phyloP scores from a whole-genome alignment of 305 asterid genomes.

The Striga hermonthica region DNA sequence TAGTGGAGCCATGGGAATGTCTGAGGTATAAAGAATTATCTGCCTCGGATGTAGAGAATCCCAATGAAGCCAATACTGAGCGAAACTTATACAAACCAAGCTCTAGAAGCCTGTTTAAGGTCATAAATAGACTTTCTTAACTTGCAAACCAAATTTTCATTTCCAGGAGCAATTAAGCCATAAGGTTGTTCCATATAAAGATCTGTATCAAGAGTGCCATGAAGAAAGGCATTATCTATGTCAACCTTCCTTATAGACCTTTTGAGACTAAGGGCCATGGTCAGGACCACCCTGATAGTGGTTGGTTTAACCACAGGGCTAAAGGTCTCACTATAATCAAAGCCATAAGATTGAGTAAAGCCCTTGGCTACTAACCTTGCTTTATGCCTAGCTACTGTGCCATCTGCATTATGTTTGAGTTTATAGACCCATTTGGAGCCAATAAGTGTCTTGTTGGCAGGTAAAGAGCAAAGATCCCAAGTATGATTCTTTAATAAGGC shows the following conservation, averaged over 20 bases:
- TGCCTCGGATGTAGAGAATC: no score
- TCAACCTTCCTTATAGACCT: not conserved
- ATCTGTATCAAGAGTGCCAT: not conserved
- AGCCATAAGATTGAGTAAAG: not conserved
- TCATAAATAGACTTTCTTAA: no score
- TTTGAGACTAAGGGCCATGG: not conserved
- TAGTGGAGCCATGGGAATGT: no score
- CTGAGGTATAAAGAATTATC: no score
- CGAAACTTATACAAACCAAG: no score
- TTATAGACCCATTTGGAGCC: not conserved
- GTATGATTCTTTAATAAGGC: not conserved
- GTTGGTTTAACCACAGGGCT: not conserved
- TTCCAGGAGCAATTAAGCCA: no score
- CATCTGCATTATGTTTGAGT: not conserved
- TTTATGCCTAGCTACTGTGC: not conserved
- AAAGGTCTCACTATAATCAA: not conserved
- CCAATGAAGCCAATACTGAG: no score
- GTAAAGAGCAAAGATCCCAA: not conserved
- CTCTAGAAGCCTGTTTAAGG: no score
- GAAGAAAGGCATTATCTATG: no score
- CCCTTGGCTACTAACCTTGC: not conserved
- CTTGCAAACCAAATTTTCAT: no score
- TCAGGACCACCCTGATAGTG: not conserved
- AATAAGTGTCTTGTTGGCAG: not conserved
- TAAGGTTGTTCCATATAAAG: no score